phyloP scores from a whole-genome alignment of 2,329 filamentous ascomycete species.

The Colletotrichum sansevieriae region DNA sequence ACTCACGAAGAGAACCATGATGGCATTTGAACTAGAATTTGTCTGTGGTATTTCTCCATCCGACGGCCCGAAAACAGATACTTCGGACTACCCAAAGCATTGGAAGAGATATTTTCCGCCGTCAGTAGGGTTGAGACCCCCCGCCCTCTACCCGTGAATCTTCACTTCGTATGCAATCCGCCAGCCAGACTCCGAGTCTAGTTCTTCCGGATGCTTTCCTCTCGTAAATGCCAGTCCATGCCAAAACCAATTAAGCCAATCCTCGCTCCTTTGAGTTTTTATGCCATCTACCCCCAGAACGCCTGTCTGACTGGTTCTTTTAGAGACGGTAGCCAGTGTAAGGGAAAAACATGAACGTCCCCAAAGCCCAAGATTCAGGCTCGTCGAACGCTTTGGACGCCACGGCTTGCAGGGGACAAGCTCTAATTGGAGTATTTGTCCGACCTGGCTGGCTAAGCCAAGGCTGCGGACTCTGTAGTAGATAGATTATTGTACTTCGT shows the following conservation, averaged over 20 bases:
- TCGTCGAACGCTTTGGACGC: not conserved
- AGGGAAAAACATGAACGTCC: not conserved
- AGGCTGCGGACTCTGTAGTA: constrained; percentile 38
- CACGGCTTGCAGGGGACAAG: constrained; percentile 16
- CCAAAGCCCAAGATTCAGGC: not conserved
- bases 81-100: constrained; percentile 2
- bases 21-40: not conserved
- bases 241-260: constrained; percentile 20
- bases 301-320: constrained; percentile 22
- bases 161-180: constrained; percentile 17
- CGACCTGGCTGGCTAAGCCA: not conserved
- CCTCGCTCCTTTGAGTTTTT: constrained; percentile 25
- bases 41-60: constrained; percentile 20
- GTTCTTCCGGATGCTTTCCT: constrained; percentile 23
- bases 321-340: not conserved
- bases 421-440: constrained; percentile 8
- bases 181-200: constrained; percentile 28
- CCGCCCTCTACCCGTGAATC: constrained; percentile 13
- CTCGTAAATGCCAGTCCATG: constrained; percentile 15
- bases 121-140: constrained; percentile 1
- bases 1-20: too few species aligned
- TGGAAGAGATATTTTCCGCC: not conserved
- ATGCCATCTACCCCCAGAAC: constrained; percentile 21
- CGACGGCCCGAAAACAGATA: not conserved
- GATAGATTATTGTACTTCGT: constrained; percentile 54